phyloP scores from a whole-genome alignment of 2,329 filamentous ascomycete genomes.

The Cordyceps militaris region DNA sequence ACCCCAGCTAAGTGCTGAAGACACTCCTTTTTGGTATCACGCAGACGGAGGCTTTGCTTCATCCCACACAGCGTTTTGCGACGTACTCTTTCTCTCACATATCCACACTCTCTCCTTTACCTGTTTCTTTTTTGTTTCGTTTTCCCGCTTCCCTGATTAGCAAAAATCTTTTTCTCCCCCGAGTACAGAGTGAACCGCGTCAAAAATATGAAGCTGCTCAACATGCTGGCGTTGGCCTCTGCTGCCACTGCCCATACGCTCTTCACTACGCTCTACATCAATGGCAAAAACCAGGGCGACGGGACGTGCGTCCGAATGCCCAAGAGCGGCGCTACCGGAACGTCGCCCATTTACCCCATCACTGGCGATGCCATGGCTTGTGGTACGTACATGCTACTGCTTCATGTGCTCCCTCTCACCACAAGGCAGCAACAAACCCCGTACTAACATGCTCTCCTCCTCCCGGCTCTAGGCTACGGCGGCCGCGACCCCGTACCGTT shows the following conservation, averaged over 20 bases:
- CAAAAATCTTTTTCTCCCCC: conserved; percentile 1
- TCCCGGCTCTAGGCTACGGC: conserved; percentile 35
- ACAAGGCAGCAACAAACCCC: neutral
- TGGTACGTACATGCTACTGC: conserved; percentile 40
- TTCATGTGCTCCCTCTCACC: neutral
- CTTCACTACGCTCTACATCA: conserved; percentile 57
- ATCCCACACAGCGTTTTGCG: neutral
- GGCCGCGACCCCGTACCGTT: conserved; percentile 39
- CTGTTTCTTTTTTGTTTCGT: neutral
- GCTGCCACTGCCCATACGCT: conserved; percentile 50
- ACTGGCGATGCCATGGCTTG: conserved; percentile 61
- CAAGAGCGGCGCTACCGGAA: conserved; percentile 42
- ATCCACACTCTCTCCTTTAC: neutral
- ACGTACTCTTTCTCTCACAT: neutral
- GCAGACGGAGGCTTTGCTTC: no score
- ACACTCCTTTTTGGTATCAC: neutral
- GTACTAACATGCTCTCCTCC: conserved; percentile 11
- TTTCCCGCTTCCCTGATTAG: neutral
- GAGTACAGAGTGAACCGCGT: no score
- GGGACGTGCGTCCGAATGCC: conserved; percentile 66
- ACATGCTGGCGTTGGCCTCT: conserved; percentile 30
- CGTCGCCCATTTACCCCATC: conserved; percentile 51
- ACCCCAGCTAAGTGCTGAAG: conserved; percentile 1
- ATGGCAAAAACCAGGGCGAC: conserved; percentile 59
- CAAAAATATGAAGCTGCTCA: conserved; percentile 33